These are phyloP conservation scores for Fusarium lateritium DNA, from an alignment of 2,329 filamentous ascomycete genomes.

Conservation along the genomic window DNA sequence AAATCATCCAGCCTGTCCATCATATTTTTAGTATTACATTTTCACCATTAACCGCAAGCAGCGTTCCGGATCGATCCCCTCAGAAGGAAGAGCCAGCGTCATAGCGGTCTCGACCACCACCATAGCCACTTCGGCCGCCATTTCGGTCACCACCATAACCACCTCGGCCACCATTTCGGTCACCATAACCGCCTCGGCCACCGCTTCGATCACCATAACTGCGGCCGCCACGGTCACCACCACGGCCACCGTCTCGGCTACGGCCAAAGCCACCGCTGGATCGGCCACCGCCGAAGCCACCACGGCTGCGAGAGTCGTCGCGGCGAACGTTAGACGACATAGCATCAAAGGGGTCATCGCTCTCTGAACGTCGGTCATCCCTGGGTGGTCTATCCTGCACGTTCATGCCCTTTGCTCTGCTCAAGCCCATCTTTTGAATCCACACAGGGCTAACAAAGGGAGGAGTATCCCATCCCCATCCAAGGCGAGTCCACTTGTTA, in stretches of 20 bases:
- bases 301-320: constrained; percentile 38
- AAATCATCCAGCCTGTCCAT: constrained; percentile 45
- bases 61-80: neutral
- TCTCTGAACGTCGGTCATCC: constrained; percentile 3
- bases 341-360: constrained; percentile 44
- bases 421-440: constrained; percentile 53
- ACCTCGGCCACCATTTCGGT: constrained; percentile 3
- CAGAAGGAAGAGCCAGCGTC: constrained; percentile 26
- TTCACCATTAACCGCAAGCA: constrained; percentile 14
- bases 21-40: constrained; percentile 43
- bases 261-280: constrained; percentile 7
- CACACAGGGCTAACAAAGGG: constrained; percentile 56
- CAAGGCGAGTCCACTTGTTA: constrained; percentile 66
- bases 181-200: constrained; percentile 17
- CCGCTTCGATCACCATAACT: constrained; percentile 16
- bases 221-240: constrained; percentile 6
- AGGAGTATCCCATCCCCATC: constrained; percentile 66
- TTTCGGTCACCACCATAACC: constrained; percentile 16
- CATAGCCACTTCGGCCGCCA: constrained; percentile 30
- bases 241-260: neutral
- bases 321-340: constrained; percentile 49
- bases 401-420: constrained; percentile 53
- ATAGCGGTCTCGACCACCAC: constrained; percentile 25
- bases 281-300: constrained; percentile 37
- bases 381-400: constrained; percentile 41